Conservation (phyloP, 192 early-diverging fungal genomes). For the Podila epicladia region DNA sequence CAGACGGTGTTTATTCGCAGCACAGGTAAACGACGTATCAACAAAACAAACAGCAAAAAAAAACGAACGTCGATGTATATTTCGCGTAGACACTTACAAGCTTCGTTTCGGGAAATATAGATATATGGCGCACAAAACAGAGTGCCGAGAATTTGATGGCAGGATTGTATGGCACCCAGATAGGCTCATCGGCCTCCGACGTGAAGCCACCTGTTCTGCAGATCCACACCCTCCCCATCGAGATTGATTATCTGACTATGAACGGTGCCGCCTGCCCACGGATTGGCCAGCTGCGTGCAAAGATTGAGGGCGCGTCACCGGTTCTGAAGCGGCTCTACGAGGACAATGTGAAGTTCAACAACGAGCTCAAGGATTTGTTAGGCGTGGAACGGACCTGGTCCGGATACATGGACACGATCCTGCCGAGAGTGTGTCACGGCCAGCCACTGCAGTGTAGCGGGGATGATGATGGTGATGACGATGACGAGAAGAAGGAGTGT, state of each 20-base stretch:
- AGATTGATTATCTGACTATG: slow-evolving; percentile 40
- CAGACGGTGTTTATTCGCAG: slow-evolving; percentile 25
- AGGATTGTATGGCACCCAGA: slow-evolving; percentile 31
- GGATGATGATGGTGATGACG: background rate
- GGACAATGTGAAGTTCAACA: slow-evolving; percentile 20
- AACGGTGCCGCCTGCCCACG: slow-evolving; percentile 38
- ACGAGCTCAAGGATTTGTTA: slow-evolving; percentile 20
- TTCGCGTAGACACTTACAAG: background rate
- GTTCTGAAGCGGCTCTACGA: slow-evolving; percentile 15
- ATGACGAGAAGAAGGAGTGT: background rate
- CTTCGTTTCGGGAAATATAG: background rate
- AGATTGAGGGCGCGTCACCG: slow-evolving; percentile 15
- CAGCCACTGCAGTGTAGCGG: slow-evolving; percentile 24
- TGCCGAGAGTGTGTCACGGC: slow-evolving; percentile 34
- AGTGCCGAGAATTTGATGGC: slow-evolving; percentile 49
- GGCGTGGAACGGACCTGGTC: slow-evolving; percentile 25
- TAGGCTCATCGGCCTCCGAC: background rate
- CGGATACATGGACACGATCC: slow-evolving; percentile 40
- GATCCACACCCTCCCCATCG: slow-evolving; percentile 31
- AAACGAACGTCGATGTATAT: background rate
- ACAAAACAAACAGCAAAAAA: too few relatives aligned
- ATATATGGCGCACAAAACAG: slow-evolving; percentile 45
- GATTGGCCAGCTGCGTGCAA: slow-evolving; percentile 6
- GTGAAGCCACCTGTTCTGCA: slow-evolving; percentile 13
- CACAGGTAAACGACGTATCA: slow-evolving; percentile 28